Base-by-base conservation (phyloP, 306 rosid species). In the Mimosa bimucronata region DNA sequence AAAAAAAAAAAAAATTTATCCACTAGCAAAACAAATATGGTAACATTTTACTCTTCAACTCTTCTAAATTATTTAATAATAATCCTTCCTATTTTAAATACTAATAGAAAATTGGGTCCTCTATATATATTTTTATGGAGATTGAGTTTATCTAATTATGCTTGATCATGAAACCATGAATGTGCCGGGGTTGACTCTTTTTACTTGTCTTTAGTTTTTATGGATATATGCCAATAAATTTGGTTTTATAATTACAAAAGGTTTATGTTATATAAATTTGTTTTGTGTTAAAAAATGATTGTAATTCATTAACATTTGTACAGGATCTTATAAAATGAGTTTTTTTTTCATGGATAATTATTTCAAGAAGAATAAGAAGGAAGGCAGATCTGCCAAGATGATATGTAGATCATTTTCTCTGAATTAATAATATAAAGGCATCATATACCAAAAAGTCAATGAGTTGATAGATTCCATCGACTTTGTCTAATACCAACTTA, bases 401-500 rank as follows among this genome's bases (percentile, higher is more conserved):
- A 3, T 60, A 61, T 28, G 34, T 7, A 28, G 1, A 26, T 28
- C 38, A 62, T 29, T 62, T 65, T 65, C 41, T 37, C 0, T 38
- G 18, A 37, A 61, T 45, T n/a, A 71, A 71, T 71, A 21, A 61
- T 30, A 44, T 48, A 76, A 75, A 42, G 13, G 45, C 5, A 31
- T 18, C 31, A 58, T 26, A 4, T 25, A 60, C 48, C 13, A 30
- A 18, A 71, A 71, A 79, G 78, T 79, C 77, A 71, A 82, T 37
- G 62, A 44, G 15, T 45, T 41, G 48, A 40, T 65, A 30, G 53
- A 68, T 41, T 15, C 78, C 75, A 34, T 25, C 61, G 67, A 73
- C 52, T 44, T 44, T 73, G 82, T 78, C 86, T 29, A 73, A 73
- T 66, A 83, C 40, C 79, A 77, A 38, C 74, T 13, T 40, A 37